Conservation (phyloP, 768 basidiomycete species). For the Macrolepiota albuminosa region DNA sequence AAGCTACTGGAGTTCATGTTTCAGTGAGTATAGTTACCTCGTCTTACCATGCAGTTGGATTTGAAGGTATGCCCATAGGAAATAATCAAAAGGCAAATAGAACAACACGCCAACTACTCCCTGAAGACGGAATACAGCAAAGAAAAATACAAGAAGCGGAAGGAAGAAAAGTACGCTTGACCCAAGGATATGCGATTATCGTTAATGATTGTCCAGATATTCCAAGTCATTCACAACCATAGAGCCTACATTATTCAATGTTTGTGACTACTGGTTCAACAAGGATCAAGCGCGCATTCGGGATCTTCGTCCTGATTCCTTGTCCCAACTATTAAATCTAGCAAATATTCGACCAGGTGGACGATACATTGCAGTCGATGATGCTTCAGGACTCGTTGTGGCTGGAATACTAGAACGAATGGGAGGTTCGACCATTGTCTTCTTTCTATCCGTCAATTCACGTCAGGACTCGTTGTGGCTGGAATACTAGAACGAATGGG, state of each 20-base stretch:
- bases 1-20: slow-evolving; percentile 77
- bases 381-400: slow-evolving; percentile 85
- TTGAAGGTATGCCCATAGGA: slow-evolving; percentile 45
- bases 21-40: slow-evolving; percentile 40
- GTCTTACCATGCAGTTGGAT: neutral
- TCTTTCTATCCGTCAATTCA: neutral
- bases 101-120: slow-evolving; percentile 85
- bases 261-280: slow-evolving; percentile 84
- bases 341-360: slow-evolving; percentile 84
- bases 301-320: slow-evolving; percentile 79
- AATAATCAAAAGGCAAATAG: slow-evolving; percentile 93
- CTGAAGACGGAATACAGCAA: slow-evolving; percentile 98
- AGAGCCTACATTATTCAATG: slow-evolving; percentile 82
- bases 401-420: slow-evolving; percentile 82
- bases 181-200: neutral
- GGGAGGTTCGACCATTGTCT: slow-evolving; percentile 50
- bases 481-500: slow-evolving; percentile 85
- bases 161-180: slow-evolving; percentile 84
- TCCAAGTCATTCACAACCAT: slow-evolving; percentile 83
- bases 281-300: slow-evolving; percentile 81
- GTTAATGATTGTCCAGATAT: slow-evolving; percentile 49
- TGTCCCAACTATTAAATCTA: slow-evolving; percentile 83
- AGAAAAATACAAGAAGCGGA: slow-evolving; percentile 95
- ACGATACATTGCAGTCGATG: slow-evolving; percentile 86
- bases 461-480: slow-evolving; percentile 83